Evolutionary conservation across 495 filamentous ascomycete species (phyloP).

Genomic region (Penicillium lividum): DNA sequence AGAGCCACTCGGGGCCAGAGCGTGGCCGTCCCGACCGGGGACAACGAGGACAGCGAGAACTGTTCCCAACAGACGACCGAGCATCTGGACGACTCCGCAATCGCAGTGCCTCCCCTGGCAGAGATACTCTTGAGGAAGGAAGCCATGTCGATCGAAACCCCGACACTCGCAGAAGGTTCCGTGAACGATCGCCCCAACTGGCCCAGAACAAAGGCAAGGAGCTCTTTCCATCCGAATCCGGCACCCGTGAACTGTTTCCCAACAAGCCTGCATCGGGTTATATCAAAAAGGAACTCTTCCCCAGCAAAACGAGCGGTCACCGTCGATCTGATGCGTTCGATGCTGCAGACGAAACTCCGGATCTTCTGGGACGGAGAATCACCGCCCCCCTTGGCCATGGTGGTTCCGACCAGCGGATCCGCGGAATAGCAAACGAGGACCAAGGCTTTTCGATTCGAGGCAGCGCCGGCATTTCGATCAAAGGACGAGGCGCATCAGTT

Average conservation of each 20-base stretch:
- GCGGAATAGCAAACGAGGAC: conserved; percentile 47
- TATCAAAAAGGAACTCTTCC: conserved; percentile 69
- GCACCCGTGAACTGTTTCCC: conserved; percentile 48
- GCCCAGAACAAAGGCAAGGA: conserved; percentile 44
- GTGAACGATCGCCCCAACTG: conserved; percentile 42
- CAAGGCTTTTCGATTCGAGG: conserved; percentile 70
- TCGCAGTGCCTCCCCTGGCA: conserved; percentile 70
- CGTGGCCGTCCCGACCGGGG: conserved; percentile 30
- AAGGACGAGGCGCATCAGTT: conserved; percentile 51
- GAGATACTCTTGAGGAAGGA: conserved; percentile 60
- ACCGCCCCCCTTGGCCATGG: conserved; percentile 54
- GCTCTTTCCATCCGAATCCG: conserved; percentile 42
- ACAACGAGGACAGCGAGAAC: conserved; percentile 42
- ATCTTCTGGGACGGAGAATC: conserved; percentile 56
- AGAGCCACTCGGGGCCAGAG: conserved; percentile 35
- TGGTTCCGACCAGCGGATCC: conserved; percentile 49
- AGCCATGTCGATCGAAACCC: conserved; percentile 44
- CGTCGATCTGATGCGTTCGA: conserved; percentile 67
- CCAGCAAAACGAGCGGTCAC: conserved; percentile 61
- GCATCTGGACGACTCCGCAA: conserved; percentile 54
- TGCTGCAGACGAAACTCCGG: conserved; percentile 61
- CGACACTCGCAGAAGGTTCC: conserved; percentile 40
- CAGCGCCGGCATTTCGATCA: conserved; percentile 48
- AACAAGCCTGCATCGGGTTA: conserved; percentile 48
- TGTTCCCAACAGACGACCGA: conserved; percentile 49